Base-by-base conservation (phyloP, 306 rosid genomes). In the Pachyrhizus erosus region DNA sequence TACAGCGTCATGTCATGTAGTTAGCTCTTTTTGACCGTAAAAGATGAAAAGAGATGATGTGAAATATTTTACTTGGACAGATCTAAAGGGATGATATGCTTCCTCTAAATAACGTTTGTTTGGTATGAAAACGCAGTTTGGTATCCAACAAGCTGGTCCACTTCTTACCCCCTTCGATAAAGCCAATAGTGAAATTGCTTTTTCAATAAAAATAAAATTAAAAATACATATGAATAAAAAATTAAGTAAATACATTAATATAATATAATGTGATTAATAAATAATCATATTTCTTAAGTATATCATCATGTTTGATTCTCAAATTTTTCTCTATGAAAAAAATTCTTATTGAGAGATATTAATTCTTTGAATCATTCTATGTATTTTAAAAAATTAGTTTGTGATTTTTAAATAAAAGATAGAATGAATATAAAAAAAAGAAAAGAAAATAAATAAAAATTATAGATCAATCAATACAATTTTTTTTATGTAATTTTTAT, bases 1-100 rank as follows among this genome's bases (percentile, higher is more conserved):
- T 70, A 83, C 60, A 67, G 20, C n/a, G 55, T 66, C 81, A 31
- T 54, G 73, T 75, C 75, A 75, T 24, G 84, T n/a, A 55, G 79
- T 31, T 74, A 64, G 2, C 27, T 40, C 86, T 84, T 84, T 87
- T 84, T 84, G 86, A 80, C 89, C 81, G 45, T 49, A 13, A 83
- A 49, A 40, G 46, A 1, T 45, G 5, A 23, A 79, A 74, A 55
- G 9, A 3, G 6, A 31, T 73, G 42, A 23, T 54, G 55, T 71
- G 60, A 58, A 17, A 70, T 26, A 12, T 26, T 78, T 73, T 68
- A 74, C 76, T 58, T 20, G 34, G 39, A 65, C n/a, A 17, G 0
- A 33, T 45, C 43, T 26, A 21, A 73, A 33, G 45, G 27, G 65
- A 13, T 21, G 79, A 79, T 37, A 48, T 55, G 73, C 79, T 75